Evolutionary conservation across 805 yeast species (phyloP).

Genomic region (Blastobotrys parvus): DNA sequence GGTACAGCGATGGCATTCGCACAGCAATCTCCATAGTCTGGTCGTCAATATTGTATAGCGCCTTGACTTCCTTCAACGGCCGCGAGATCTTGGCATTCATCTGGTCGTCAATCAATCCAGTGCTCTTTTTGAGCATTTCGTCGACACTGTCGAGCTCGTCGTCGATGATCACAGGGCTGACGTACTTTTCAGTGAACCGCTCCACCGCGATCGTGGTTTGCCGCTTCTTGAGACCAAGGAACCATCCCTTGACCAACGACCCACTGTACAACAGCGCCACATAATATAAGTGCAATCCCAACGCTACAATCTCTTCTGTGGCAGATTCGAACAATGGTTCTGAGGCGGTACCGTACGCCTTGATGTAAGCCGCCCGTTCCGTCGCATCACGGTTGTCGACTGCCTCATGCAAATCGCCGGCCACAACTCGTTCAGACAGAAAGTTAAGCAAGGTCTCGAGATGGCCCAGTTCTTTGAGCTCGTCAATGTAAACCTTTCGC

Average conservation of each 20-base stretch:
- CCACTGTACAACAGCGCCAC: slow-evolving; percentile 44
- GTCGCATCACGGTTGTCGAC: not conserved
- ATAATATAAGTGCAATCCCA: slow-evolving; percentile 45
- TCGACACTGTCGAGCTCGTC: slow-evolving; percentile 49
- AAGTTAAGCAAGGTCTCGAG: slow-evolving; percentile 44
- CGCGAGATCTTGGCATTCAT: slow-evolving; percentile 53
- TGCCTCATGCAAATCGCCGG: not conserved
- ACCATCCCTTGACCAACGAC: slow-evolving; percentile 49
- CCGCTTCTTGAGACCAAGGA: slow-evolving; percentile 55
- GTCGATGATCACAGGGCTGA: slow-evolving; percentile 58
- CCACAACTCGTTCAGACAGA: slow-evolving; percentile 33
- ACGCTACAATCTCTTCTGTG: slow-evolving; percentile 30
- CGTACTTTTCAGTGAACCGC: slow-evolving; percentile 46
- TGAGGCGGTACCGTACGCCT: slow-evolving; percentile 10
- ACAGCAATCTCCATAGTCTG: slow-evolving; percentile 76
- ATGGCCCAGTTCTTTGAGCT: slow-evolving; percentile 42
- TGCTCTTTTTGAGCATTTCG: slow-evolving; percentile 27
- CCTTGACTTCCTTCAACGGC: slow-evolving; percentile 58
- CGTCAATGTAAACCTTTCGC: slow-evolving; percentile 50
- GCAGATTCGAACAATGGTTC: slow-evolving; percentile 14
- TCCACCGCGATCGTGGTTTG: slow-evolving; percentile 55
- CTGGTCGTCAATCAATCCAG: slow-evolving; percentile 25
- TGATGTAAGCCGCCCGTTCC: slow-evolving; percentile 5
- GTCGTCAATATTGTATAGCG: slow-evolving; percentile 74
- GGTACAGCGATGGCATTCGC: slow-evolving; percentile 65